phyloP scores from a whole-genome alignment of 192 early-diverging fungal genomes.

The Oehlia diaphana region DNA sequence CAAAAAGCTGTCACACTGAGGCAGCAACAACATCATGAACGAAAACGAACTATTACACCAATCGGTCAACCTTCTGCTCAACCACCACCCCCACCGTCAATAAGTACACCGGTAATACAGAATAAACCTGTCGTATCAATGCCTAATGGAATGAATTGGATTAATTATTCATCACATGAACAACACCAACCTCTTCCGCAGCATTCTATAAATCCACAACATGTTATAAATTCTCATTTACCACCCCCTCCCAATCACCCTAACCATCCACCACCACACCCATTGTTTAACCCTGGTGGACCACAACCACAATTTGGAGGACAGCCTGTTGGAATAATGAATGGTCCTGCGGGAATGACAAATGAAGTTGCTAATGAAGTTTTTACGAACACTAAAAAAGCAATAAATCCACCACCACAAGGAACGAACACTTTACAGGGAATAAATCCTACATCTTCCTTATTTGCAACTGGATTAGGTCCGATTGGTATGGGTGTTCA shows the following conservation, averaged over 20 bases:
- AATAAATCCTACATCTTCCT: conserved; percentile 26
- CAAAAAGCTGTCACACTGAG: neutral
- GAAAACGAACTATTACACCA: conserved; percentile 21
- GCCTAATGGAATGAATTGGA: conserved; percentile 27
- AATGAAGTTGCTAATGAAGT: conserved; percentile 28
- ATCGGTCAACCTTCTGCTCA: conserved; percentile 23
- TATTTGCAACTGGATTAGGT: conserved; percentile 22
- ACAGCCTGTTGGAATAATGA: conserved; percentile 9
- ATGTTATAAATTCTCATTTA: neutral
- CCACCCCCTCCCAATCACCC: neutral
- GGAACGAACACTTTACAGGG: conserved; percentile 30
- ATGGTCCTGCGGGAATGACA: conserved; percentile 13
- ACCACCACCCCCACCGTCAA: conserved; percentile 12
- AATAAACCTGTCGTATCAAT: conserved; percentile 5
- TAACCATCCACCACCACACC: conserved; percentile 5
- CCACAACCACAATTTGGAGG: conserved; percentile 22
- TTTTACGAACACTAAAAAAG: conserved; percentile 31
- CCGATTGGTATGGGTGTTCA: conserved; percentile 21
- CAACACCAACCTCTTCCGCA: conserved; percentile 1
- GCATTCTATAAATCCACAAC: neutral
- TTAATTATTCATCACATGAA: conserved; percentile 25
- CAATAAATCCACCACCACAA: conserved; percentile 24
- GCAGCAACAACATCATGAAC: conserved; percentile 23
- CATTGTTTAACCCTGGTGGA: conserved; percentile 8
- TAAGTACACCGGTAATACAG: neutral